A percentile compares a stretch with the other conserved stretches of the same genome.
Evolutionary conservation across 306 rosid species (phyloP).

Genomic region (Styphnolobium japonicum): DNA sequence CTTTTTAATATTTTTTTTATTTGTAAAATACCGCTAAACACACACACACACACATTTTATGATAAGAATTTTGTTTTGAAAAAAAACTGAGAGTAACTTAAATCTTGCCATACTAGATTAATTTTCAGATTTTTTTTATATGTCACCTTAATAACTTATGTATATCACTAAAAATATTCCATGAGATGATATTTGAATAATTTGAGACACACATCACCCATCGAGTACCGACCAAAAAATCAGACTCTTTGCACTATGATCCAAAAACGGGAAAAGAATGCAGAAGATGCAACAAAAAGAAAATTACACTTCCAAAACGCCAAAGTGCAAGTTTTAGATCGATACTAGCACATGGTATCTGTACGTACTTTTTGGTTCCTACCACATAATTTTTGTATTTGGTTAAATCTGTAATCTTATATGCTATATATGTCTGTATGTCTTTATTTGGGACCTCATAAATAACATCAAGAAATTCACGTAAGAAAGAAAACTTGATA

Average conservation of each 20-base stretch:
- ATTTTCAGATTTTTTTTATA: background rate
- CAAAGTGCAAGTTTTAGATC: constrained; percentile 23
- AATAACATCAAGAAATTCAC: background rate
- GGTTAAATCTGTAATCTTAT: background rate
- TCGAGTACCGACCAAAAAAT: constrained; percentile 23
- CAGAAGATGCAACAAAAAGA: background rate
- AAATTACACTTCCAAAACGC: constrained; percentile 26
- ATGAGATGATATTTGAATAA: background rate
- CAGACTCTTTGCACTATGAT: background rate
- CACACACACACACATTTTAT: no score
- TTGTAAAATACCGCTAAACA: background rate
- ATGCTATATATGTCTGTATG: background rate
- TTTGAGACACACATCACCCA: background rate
- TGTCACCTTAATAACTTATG: background rate
- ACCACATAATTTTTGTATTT: background rate
- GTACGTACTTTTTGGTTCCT: constrained; percentile 8
- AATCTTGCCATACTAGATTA: background rate
- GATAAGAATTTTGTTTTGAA: background rate
- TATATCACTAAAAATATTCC: background rate
- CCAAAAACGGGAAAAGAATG: constrained; percentile 13
- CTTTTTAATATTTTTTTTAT: background rate
- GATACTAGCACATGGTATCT: constrained; percentile 17
- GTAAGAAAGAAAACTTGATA: background rate
- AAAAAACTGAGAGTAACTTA: background rate
- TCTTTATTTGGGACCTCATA: background rate